These are phyloP conservation scores for Papiliotrema terrestris DNA, from an alignment of 1,284 basidiomycete species.

Conservation along the genomic window DNA sequence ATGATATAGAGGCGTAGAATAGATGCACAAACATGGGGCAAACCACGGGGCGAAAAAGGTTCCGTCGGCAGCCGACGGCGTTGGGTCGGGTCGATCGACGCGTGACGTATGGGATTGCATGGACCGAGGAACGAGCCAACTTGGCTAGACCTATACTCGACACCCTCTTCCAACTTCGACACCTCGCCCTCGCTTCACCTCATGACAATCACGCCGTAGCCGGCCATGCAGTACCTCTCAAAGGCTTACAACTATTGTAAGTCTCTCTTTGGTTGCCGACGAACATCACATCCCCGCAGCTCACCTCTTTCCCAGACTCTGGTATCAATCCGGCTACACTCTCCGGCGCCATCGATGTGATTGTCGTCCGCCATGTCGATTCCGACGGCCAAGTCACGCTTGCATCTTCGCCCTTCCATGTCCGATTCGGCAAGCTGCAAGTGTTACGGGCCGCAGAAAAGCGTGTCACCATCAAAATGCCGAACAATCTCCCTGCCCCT, in stretches of 20 bases:
- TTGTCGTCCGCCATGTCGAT: constrained; percentile 76
- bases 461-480: constrained; percentile 77
- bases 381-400: constrained; percentile 61
- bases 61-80: too few relatives aligned
- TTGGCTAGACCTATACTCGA: too few relatives aligned
- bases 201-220: too few relatives aligned
- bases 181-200: background rate
- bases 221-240: constrained; percentile 45
- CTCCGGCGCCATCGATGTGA: constrained; percentile 95
- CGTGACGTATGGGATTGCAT: background rate
- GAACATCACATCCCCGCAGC: background rate
- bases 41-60: background rate
- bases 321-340: constrained; percentile 86
- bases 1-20: background rate
- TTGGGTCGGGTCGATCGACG: too few relatives aligned
- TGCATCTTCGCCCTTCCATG: constrained; percentile 94
- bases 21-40: background rate
- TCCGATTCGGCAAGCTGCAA: constrained; percentile 96
- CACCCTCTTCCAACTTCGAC: background rate
- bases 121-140: too few relatives aligned
- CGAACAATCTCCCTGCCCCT: constrained; percentile 46
- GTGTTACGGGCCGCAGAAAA: constrained; percentile 92
- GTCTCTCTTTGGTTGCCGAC: constrained; percentile 2
- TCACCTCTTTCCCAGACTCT: constrained; percentile 37
- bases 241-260: constrained; percentile 48